Conservation (phyloP, 306 rosid genomes). For the Pterocarpus macrocarpus region DNA sequence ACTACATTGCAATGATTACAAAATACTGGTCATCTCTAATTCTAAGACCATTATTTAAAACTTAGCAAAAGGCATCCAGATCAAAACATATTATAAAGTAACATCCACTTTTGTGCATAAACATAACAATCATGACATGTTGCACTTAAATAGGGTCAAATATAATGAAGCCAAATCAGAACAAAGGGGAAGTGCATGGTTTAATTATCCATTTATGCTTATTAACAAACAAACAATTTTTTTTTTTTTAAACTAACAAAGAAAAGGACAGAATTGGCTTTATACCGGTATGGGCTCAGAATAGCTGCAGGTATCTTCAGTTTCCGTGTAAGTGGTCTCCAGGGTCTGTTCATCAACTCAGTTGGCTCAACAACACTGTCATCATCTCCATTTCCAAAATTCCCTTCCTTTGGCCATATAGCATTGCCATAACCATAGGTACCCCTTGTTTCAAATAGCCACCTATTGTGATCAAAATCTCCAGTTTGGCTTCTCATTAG, state of each 20-base stretch:
- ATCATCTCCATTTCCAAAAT: conserved; percentile 64
- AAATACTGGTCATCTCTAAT: not conserved
- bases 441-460: conserved; percentile 95
- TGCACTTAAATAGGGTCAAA: conserved; percentile 16
- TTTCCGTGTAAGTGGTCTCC: conserved; percentile 95
- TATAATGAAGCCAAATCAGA: not conserved
- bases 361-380: conserved; percentile 69
- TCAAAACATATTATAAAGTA: conserved; percentile 16
- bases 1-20: conserved; percentile 11
- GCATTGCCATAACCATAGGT: conserved; percentile 99
- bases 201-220: not conserved
- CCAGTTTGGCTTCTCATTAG: conserved; percentile 92
- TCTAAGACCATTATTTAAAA: not conserved
- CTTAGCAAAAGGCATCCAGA: not conserved
- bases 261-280: not conserved
- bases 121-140: conserved; percentile 11
- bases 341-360: conserved; percentile 79
- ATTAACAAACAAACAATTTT: not conserved
- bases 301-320: conserved; percentile 93
- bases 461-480: conserved; percentile 91
- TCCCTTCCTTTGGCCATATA: conserved; percentile 93
- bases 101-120: no score
- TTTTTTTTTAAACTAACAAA: not conserved
- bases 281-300: conserved; percentile 90
- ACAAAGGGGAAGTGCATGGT: not conserved